Evolutionary conservation across 176 grass and related monocot genomes (phyloP).

Genomic region (Raddia guianensis): DNA sequence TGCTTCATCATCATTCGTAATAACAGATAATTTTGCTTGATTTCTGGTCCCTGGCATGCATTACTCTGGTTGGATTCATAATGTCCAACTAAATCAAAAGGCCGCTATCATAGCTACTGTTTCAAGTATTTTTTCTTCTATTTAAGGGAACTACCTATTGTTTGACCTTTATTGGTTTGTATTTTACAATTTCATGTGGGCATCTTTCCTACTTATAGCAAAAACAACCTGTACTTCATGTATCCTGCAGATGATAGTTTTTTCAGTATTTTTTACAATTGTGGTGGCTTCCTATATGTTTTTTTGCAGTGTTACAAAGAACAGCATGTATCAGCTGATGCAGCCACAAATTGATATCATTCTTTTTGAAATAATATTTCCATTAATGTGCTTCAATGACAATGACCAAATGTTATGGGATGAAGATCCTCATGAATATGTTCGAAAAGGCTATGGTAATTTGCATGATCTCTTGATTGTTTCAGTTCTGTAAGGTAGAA

Average conservation of each 20-base stretch:
- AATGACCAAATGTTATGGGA: conserved; percentile 85
- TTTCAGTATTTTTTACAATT: conserved; percentile 18
- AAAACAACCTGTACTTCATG: neutral
- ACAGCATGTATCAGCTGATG: conserved; percentile 88
- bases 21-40: conserved; percentile 1
- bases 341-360: conserved; percentile 76
- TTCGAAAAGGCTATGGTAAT: conserved; percentile 91
- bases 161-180: conserved; percentile 3
- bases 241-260: neutral
- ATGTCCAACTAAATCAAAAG: neutral
- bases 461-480: conserved; percentile 19
- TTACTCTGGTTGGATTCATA: neutral
- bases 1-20: neutral
- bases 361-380: conserved; percentile 92
- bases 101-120: neutral
- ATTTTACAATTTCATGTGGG: conserved; percentile 11
- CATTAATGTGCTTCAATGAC: conserved; percentile 94
- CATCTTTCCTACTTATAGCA: neutral
- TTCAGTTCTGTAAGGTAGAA: neutral
- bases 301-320: conserved; percentile 84
- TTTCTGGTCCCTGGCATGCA: neutral
- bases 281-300: neutral
- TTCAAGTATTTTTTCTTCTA: neutral
- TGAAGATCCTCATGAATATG: conserved; percentile 94
- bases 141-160: neutral